Evolutionary conservation across 2,329 filamentous ascomycete genomes (phyloP), one percentile per base, ranked within the genome.

Genomic region (Gremmenia infestans): DNA sequence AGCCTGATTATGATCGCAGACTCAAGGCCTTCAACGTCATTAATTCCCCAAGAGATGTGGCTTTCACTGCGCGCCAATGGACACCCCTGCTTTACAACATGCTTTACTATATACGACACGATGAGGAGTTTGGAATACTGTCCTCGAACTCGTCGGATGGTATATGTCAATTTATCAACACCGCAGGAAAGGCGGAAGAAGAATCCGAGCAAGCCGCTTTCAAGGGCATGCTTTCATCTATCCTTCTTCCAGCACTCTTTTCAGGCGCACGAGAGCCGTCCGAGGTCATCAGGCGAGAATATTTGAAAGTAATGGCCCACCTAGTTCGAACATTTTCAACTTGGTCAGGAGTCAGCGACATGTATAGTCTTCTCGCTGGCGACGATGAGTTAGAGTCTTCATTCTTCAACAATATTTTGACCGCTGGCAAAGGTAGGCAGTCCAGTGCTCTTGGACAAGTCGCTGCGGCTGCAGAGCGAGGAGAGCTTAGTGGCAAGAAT

Each of bases 331-430:
- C 80, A 43, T 85, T 94, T 67, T 79, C 87, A 0, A 73, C 79
- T 0, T 92, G 90, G 84, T 69, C 80, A 5, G 81, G 85, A 2
- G 80, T 97, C 40, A 79, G 81, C 32, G 91, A 96, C 69, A 81
- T 99, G 74, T 76, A 81, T 56, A 78, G 79, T 5, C 79, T 99
- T 11, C 79, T 94, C 40, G 80, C 81, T 8, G 80, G 77, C 14
- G 80, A 88, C 52, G 88, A 89, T 55, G 69, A 70, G 50, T 35
- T 68, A 32, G 68, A 71, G 65, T 82, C 85, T 11, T 89, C 89
- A 0, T 97, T 99, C 75, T 99, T 97, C 76, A 88, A 83, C 71
- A 96, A 97, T 65, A 85, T 97, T 46, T 76, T 97, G 37, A 92
- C 94, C 67, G 93, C 96, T 48, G 91, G 96, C 51, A 86, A 91